phyloP scores from a whole-genome alignment of 805 yeast genomes.

The Nakazawaea siamensis region DNA sequence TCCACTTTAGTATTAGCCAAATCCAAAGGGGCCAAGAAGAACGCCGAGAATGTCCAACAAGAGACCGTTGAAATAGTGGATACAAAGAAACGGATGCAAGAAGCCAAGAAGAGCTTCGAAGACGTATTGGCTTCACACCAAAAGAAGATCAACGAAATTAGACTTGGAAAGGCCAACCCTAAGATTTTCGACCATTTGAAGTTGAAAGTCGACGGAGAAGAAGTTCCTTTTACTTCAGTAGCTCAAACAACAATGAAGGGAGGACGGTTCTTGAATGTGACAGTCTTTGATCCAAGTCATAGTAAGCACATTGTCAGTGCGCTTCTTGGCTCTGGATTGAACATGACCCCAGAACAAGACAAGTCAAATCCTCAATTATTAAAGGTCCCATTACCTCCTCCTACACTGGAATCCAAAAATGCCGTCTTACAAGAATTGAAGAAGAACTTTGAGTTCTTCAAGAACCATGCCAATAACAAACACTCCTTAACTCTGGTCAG shows the following conservation, averaged over 20 bases:
- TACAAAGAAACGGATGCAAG: slow-evolving; percentile 25
- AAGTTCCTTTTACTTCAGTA: slow-evolving; percentile 46
- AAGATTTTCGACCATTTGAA: slow-evolving; percentile 52
- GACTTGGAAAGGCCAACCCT: slow-evolving; percentile 64
- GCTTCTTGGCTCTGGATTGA: slow-evolving; percentile 58
- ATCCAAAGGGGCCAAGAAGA: slow-evolving; percentile 9
- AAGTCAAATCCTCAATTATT: slow-evolving; percentile 65
- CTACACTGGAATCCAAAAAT: slow-evolving; percentile 58
- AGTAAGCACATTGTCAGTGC: slow-evolving; percentile 63
- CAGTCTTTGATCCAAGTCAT: slow-evolving; percentile 79
- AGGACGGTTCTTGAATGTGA: slow-evolving; percentile 55
- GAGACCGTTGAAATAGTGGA: slow-evolving; percentile 18
- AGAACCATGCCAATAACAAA: slow-evolving; percentile 36
- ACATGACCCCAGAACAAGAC: slow-evolving; percentile 75
- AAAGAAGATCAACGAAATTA: slow-evolving; percentile 51
- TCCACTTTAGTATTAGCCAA: not conserved
- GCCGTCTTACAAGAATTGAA: slow-evolving; percentile 55
- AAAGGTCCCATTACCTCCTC: slow-evolving; percentile 67
- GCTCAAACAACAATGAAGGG: slow-evolving; percentile 73
- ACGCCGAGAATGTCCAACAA: slow-evolving; percentile 11
- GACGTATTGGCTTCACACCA: slow-evolving; percentile 42
- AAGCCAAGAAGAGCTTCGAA: slow-evolving; percentile 34
- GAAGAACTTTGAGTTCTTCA: slow-evolving; percentile 54
- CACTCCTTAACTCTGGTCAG: slow-evolving; percentile 51
- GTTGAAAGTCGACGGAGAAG: slow-evolving; percentile 40